These are phyloP conservation scores for Abrus pulchellus DNA, from an alignment of 306 rosid species.

Conservation along the genomic window DNA sequence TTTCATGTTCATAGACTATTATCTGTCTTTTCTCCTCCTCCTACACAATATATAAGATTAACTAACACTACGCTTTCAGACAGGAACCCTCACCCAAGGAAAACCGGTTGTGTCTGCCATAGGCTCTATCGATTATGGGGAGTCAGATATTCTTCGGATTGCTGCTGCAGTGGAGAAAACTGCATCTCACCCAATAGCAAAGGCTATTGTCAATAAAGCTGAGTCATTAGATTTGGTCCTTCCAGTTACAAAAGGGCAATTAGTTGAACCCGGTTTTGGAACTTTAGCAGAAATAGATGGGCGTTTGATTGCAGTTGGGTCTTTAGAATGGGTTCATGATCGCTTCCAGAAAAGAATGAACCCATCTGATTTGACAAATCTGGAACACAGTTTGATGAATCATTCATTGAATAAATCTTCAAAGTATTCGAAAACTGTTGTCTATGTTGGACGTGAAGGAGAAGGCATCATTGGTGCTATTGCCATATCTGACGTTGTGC, in stretches of 20 bases:
- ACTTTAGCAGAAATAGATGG: constrained; percentile 90
- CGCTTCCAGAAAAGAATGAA: constrained; percentile 67
- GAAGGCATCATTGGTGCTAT: constrained; percentile 93
- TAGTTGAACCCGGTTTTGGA: constrained; percentile 96
- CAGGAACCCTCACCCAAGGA: constrained; percentile 98
- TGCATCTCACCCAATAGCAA: constrained; percentile 98
- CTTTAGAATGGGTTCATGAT: constrained; percentile 77
- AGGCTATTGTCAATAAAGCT: constrained; percentile 82
- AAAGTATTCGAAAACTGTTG: constrained; percentile 81
- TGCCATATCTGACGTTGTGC: constrained; percentile 86
- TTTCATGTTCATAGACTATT: constrained; percentile 24
- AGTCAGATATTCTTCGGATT: constrained; percentile 78
- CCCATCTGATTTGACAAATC: constrained; percentile 61
- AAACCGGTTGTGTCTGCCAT: constrained; percentile 84
- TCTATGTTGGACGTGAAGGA: constrained; percentile 94
- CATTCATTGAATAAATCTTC: constrained; percentile 66
- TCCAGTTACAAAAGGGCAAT: constrained; percentile 77
- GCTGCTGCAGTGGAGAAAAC: constrained; percentile 99
- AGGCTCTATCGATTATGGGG: constrained; percentile 71
- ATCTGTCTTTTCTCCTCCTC: background rate
- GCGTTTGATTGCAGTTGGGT: constrained; percentile 85
- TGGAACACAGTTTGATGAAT: constrained; percentile 63
- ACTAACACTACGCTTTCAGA: constrained; percentile 65
- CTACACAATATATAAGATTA: constrained; percentile 21
- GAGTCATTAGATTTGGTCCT: constrained; percentile 76